Conservation (phyloP, 1,284 basidiomycete genomes). For the Ganoderma lucidum region DNA sequence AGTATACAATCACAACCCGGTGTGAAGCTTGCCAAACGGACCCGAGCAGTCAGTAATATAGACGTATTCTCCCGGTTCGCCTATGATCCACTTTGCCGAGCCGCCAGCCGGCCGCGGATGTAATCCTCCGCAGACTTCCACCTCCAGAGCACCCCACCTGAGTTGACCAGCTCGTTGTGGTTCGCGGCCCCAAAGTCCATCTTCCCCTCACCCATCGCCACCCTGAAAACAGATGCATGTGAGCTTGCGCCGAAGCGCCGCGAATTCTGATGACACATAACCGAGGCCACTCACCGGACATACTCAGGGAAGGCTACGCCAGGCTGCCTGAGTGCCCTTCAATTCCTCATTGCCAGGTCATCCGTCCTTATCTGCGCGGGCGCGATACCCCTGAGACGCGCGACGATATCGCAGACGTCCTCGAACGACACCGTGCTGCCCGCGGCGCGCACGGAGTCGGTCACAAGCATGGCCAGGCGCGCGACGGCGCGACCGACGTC, state of each 20-base stretch:
- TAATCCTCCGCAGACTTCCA: conserved; percentile 40
- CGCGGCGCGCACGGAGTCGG: conserved; percentile 37
- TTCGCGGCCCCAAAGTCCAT: conserved; percentile 37
- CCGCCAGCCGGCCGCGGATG: conserved; percentile 10
- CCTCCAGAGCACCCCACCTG: conserved; percentile 37
- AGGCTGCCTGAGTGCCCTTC: conserved; percentile 18
- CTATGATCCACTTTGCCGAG: not conserved
- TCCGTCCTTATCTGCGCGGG: conserved; percentile 25
- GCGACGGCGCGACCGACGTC: conserved; percentile 40
- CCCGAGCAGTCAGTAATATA: too few relatives aligned
- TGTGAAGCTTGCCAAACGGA: too few relatives aligned
- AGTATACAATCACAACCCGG: too few relatives aligned
- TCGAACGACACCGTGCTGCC: conserved; percentile 32
- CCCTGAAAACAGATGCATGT: conserved; percentile 16
- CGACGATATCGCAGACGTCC: conserved; percentile 31
- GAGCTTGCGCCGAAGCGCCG: not conserved
- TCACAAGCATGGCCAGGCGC: conserved; percentile 38
- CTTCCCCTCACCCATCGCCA: conserved; percentile 38
- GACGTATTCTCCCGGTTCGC: too few relatives aligned
- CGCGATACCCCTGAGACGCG: conserved; percentile 27
- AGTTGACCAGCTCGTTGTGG: conserved; percentile 41
- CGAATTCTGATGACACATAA: too few relatives aligned
- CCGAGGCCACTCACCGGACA: not conserved
- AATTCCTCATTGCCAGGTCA: conserved; percentile 23
- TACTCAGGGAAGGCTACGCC: conserved; percentile 15